These are phyloP conservation scores for Phytopythium mirpurense DNA, from an alignment of 352 stramenopile genomes.

Conservation along the genomic window DNA sequence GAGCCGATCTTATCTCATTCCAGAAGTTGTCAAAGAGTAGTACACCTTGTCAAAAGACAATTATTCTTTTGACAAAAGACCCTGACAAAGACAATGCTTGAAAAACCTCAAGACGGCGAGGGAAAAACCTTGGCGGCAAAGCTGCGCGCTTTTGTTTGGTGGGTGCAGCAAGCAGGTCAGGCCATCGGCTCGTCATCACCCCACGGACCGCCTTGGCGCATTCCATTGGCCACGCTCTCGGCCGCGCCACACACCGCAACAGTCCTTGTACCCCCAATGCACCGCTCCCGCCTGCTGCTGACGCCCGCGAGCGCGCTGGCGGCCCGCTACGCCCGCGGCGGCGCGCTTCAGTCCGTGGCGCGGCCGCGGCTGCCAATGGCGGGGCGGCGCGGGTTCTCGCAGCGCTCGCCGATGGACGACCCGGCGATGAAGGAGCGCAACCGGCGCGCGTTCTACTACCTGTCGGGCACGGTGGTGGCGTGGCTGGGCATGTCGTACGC, in stretches of 20 bases:
- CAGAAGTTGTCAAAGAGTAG: too few relatives aligned
- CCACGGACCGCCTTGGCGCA: too few relatives aligned
- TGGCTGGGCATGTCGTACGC: slow-evolving; percentile 95
- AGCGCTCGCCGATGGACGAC: slow-evolving; percentile 36
- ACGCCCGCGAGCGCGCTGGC: slow-evolving; percentile 13
- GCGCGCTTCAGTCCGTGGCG: slow-evolving; percentile 7
- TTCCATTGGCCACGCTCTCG: too few relatives aligned
- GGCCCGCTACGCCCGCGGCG: slow-evolving; percentile 5
- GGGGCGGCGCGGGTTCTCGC: slow-evolving; percentile 36
- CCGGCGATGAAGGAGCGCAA: slow-evolving; percentile 85
- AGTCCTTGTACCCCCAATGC: too few relatives aligned
- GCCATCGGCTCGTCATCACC: background rate
- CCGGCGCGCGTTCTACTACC: slow-evolving; percentile 90
- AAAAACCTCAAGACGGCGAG: too few relatives aligned
- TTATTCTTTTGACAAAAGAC: too few relatives aligned
- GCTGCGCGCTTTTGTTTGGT: background rate
- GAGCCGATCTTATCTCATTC: too few relatives aligned
- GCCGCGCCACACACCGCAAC: too few relatives aligned
- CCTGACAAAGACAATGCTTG: too few relatives aligned
- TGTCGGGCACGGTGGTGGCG: slow-evolving; percentile 89
- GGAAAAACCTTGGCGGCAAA: background rate
- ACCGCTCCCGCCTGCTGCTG: slow-evolving; percentile 16
- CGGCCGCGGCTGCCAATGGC: background rate
- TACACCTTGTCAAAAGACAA: too few relatives aligned
- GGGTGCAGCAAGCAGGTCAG: background rate